Evolutionary conservation across 805 yeast species (phyloP).

Genomic region (Priceomyces haplophilus): DNA sequence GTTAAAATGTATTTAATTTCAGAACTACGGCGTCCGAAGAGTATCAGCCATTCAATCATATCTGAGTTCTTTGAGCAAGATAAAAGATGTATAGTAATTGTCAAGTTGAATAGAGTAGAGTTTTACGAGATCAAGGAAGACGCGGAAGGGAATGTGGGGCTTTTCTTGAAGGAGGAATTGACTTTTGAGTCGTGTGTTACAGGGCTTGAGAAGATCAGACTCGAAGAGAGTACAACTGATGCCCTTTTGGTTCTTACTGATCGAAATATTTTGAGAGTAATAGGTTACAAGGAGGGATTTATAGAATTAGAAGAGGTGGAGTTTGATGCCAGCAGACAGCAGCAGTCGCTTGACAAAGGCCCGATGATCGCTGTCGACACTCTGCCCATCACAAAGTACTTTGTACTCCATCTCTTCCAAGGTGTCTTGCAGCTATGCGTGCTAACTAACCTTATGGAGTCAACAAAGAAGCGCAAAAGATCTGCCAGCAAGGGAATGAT

Average conservation of each 20-base stretch:
- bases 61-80: slow-evolving; percentile 8
- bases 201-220: slow-evolving; percentile 11
- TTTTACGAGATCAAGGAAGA: slow-evolving; percentile 8
- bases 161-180: slow-evolving; percentile 11
- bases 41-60: slow-evolving; percentile 12
- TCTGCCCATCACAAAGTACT: slow-evolving; percentile 7
- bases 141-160: background rate
- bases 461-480: slow-evolving; percentile 6
- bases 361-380: slow-evolving; percentile 18
- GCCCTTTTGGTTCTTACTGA: slow-evolving; percentile 15
- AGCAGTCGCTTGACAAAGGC: slow-evolving; percentile 18
- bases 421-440: slow-evolving; percentile 15
- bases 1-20: slow-evolving; percentile 18
- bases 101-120: slow-evolving; percentile 13
- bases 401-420: slow-evolving; percentile 21
- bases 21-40: slow-evolving; percentile 16
- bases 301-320: slow-evolving; percentile 6
- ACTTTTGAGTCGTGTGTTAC: slow-evolving; percentile 12
- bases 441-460: slow-evolving; percentile 6
- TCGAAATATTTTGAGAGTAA: slow-evolving; percentile 7
- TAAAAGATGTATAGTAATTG: slow-evolving; percentile 11
- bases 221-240: slow-evolving; percentile 9
- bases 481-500: slow-evolving; percentile 1
- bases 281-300: slow-evolving; percentile 12
- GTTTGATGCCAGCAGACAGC: slow-evolving; percentile 22